A percentile compares a stretch with the other conserved stretches of the same genome.
These are phyloP conservation scores for Penicillium sp. DNA, from an alignment of 2,329 filamentous ascomycete genomes.

Conservation along the genomic window DNA sequence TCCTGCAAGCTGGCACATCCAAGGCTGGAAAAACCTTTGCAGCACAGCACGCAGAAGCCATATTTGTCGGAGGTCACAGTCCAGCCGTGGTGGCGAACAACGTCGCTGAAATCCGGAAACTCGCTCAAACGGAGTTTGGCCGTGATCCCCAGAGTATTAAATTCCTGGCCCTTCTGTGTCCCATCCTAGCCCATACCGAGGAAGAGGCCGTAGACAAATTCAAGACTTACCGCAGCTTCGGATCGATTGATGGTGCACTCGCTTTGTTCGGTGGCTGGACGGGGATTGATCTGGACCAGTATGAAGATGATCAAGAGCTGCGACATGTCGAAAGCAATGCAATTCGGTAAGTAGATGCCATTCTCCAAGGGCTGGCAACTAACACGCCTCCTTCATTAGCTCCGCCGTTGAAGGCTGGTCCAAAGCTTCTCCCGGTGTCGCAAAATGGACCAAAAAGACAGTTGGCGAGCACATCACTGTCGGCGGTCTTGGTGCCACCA, in stretches of 20 bases:
- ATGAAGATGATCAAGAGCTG: constrained; percentile 59
- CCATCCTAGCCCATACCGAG: constrained; percentile 59
- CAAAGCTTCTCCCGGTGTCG: constrained; percentile 52
- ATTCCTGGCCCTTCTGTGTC: constrained; percentile 60
- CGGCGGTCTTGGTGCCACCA: constrained; percentile 59
- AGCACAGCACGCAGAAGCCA: constrained; percentile 63
- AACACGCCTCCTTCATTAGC: constrained; percentile 24
- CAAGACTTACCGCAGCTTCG: constrained; percentile 56
- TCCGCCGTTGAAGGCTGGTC: constrained; percentile 48
- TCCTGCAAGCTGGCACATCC: constrained; percentile 65
- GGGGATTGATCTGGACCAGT: constrained; percentile 57
- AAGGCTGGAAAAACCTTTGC: constrained; percentile 61
- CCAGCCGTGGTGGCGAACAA: constrained; percentile 57
- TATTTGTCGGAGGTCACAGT: constrained; percentile 63
- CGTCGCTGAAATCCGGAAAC: constrained; percentile 57
- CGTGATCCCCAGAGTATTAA: constrained; percentile 59
- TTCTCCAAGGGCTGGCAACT: background rate
- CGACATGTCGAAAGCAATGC: constrained; percentile 57
- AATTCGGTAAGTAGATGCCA: constrained; percentile 42
- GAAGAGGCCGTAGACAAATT: constrained; percentile 62
- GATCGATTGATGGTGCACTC: constrained; percentile 59
- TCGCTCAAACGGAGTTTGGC: constrained; percentile 49
- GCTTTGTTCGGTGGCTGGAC: constrained; percentile 71
- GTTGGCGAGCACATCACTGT: constrained; percentile 63
- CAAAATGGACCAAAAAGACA: constrained; percentile 67